Base-by-base conservation (phyloP, 225 moss, liverwort and hornwort genomes). In the Pleurozium schreberi region DNA sequence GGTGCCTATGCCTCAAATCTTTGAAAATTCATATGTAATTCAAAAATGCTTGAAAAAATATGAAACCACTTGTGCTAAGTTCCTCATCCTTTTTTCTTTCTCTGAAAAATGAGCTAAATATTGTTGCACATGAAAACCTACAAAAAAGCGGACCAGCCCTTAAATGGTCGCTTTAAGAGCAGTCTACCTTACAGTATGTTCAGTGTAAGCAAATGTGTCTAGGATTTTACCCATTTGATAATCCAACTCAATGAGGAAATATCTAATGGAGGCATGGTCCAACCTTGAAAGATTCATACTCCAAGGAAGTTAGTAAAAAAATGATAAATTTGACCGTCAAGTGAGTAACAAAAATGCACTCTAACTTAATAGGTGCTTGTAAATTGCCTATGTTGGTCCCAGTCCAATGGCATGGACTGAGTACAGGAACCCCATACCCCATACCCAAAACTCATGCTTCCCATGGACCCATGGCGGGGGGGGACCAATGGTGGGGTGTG, bases 331-430 rank as follows among this genome's bases (percentile, higher is more conserved):
- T 1, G 0, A 3, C 47, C 47, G 18, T 33, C 11, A 11, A 12
- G 14, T 18, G 8, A 6, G 19, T 20, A 19, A 8, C 19, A 21
- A 12, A 50, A 34, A 50, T 0, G 5, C 55, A 77, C 55, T 55
- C 6, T 0, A 0, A 25, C n/a, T n/a, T n/a, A n/a, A n/a, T 25
- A 55, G 38, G 78, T 25, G 25, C 38, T 55, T 55, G 78, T 38
- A 78, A n/a, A 55, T 25, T 38, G 55, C 55, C 15, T 4, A 0
- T 0, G 0, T 6, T 25, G 55, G 38, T 0, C 38, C 4, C 0
- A 0, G 9, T 5, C 0, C 1, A 14, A 6, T 15, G 78, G 78
- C 38, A 38, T 55, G 38, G 78, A 15, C 78, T 7, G 26, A 38
- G 78, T n/a, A 38, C 10, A 16, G 25, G 16, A 78, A 55, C 55